phyloP scores from a whole-genome alignment of 2,329 filamentous ascomycete species.

The Esteya vermicola region DNA sequence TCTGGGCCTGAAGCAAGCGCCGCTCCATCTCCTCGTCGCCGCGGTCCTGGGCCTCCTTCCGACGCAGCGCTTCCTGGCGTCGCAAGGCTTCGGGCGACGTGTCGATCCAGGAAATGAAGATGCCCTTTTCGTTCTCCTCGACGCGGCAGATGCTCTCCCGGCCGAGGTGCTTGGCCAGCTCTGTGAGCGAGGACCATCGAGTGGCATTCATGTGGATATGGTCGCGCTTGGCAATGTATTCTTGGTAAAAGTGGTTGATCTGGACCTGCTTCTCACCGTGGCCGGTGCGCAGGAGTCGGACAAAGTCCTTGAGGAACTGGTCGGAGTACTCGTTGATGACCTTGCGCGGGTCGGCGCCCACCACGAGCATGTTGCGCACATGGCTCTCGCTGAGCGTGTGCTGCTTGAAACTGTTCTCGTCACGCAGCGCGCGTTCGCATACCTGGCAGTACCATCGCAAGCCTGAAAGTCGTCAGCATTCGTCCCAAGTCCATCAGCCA shows the following conservation, averaged over 20 bases:
- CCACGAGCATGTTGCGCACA: conserved; percentile 74
- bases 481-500: too few species aligned
- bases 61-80: conserved; percentile 64
- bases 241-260: conserved; percentile 89
- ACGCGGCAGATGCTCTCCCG: conserved; percentile 79
- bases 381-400: conserved; percentile 77
- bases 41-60: conserved; percentile 76
- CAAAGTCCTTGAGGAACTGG: conserved; percentile 70
- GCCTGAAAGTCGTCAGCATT: conserved; percentile 28
- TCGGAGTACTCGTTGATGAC: conserved; percentile 69
- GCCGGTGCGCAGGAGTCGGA: conserved; percentile 59
- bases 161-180: conserved; percentile 79
- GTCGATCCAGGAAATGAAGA: conserved; percentile 84
- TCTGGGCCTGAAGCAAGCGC: conserved; percentile 68
- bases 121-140: conserved; percentile 73
- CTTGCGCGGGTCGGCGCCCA: conserved; percentile 77
- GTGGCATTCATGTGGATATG: conserved; percentile 94
- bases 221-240: conserved; percentile 66
- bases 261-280: conserved; percentile 86
- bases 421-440: conserved; percentile 58
- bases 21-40: conserved; percentile 86
- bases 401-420: conserved; percentile 86
- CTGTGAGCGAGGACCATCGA: conserved; percentile 73
- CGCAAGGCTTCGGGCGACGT: conserved; percentile 74
- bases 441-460: conserved; percentile 85